These are phyloP conservation scores for Verticillium zaregamsianum DNA, from an alignment of 2,329 filamentous ascomycete genomes.

Conservation along the genomic window DNA sequence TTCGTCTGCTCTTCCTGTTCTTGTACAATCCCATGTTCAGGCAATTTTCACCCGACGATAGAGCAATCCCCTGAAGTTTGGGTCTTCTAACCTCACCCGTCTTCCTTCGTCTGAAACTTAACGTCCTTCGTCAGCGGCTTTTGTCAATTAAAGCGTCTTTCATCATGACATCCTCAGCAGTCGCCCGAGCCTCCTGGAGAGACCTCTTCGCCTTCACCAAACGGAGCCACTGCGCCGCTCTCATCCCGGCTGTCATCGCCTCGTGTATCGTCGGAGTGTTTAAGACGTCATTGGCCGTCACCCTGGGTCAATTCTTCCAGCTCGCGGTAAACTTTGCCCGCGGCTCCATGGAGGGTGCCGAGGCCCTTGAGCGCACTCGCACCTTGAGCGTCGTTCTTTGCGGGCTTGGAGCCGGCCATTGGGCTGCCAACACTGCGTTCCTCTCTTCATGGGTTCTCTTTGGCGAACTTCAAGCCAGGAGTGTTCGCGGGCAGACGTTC, in stretches of 20 bases:
- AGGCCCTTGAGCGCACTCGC: slow-evolving; percentile 52
- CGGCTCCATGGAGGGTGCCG: slow-evolving; percentile 40
- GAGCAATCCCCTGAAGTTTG: not conserved
- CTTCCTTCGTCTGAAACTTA: not conserved
- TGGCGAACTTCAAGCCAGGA: slow-evolving; percentile 74
- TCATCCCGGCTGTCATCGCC: slow-evolving; percentile 51
- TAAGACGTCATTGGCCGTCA: slow-evolving; percentile 61
- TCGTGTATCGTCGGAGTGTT: slow-evolving; percentile 58
- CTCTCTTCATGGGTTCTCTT: slow-evolving; percentile 71
- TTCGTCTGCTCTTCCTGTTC: not conserved
- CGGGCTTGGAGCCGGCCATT: slow-evolving; percentile 59
- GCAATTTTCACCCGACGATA: not conserved
- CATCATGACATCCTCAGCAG: not conserved
- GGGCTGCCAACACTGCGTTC: slow-evolving; percentile 63
- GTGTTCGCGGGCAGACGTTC: slow-evolving; percentile 63
- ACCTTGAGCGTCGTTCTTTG: slow-evolving; percentile 60
- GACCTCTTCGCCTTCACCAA: slow-evolving; percentile 70
- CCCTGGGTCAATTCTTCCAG: slow-evolving; percentile 74
- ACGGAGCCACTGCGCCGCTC: slow-evolving; percentile 49
- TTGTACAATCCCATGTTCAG: not conserved
- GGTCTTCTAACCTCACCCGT: not conserved
- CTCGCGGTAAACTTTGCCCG: slow-evolving; percentile 63
- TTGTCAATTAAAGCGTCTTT: not conserved
- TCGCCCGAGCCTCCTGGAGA: slow-evolving; percentile 22
- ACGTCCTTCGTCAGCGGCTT: not conserved